phyloP scores from a whole-genome alignment of 2,329 filamentous ascomycete genomes.

The Acrocalymma vagum region DNA sequence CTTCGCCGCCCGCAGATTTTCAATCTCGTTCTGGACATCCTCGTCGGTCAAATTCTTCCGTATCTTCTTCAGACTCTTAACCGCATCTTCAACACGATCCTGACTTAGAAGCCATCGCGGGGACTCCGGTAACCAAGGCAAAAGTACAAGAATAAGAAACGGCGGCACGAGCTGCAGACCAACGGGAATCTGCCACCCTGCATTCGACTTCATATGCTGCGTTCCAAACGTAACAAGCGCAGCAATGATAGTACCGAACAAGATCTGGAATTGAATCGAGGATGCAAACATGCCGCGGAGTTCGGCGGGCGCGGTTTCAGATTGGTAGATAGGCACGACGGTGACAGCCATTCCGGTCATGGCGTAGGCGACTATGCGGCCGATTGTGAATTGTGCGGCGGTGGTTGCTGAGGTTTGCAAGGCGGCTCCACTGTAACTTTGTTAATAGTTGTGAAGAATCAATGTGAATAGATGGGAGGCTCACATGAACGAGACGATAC shows the following conservation, averaged over 20 bases:
- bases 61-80: background rate
- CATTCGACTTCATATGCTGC: background rate
- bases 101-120: constrained; percentile 51
- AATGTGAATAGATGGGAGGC: background rate
- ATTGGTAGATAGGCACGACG: constrained; percentile 1
- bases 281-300: constrained; percentile 2
- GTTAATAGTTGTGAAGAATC: background rate
- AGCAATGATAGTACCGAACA: background rate
- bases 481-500: background rate
- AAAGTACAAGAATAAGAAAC: background rate
- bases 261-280: background rate
- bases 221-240: background rate
- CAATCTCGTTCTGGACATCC: background rate
- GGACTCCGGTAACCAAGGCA: background rate
- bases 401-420: constrained; percentile 1
- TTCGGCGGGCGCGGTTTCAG: background rate
- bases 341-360: constrained; percentile 1
- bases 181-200: background rate
- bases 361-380: constrained; percentile 1
- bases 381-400: background rate
- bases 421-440: background rate
- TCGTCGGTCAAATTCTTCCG: background rate
- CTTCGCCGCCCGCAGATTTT: background rate
- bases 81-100: constrained; percentile 49
- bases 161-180: background rate